Evolutionary conservation across 2,329 filamentous ascomycete species (phyloP), one percentile per base, ranked within the genome.

Genomic region (Neonectria coccinea): DNA sequence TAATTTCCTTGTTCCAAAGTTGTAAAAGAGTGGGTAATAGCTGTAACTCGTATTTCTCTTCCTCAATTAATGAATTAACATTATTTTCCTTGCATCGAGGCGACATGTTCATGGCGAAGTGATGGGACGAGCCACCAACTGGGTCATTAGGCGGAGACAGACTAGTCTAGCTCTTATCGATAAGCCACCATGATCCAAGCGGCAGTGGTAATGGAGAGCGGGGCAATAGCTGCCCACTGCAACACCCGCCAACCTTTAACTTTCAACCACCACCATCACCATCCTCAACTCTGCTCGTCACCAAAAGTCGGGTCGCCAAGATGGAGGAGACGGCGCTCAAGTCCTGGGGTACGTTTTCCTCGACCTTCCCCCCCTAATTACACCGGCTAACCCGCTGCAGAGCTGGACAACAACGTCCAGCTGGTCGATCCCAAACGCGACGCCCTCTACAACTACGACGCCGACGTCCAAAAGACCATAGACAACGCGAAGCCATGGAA

Each of bases 351-450:
- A 65, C 12, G 53, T 6, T 12, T 18, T 1, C n/a, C 44, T 10
- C 10, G 16, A 14, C 5, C 14, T 18, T 18, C 20, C 2, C 3
- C 2, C 16, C 4, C 2, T 22, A 2, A 3, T 4, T 11, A 7
- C 44, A 18, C 14, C 14, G 33, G 53, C 69, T 73, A 64, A 74
- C 61, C 25, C 14, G 44, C 58, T 59, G 42, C 65, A 97, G 95
- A 97, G 86, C 88, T 96, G 76, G 93, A 97, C 78, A 97, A 97
- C 79, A 89, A 91, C 66, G 84, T 94, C 80, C 87, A 91, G 77
- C 88, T 97, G 66, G 89, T 97, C 75, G 94, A 99, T 77, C 88
- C 92, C 57, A 88, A 89, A 71, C 92, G 93, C 75, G 96, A 99
- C 80, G 93, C 93, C 50, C 92, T 99, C 73, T 99, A 97, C 84